phyloP scores from a whole-genome alignment of 192 early-diverging fungal species.

The Coemansia sp. region DNA sequence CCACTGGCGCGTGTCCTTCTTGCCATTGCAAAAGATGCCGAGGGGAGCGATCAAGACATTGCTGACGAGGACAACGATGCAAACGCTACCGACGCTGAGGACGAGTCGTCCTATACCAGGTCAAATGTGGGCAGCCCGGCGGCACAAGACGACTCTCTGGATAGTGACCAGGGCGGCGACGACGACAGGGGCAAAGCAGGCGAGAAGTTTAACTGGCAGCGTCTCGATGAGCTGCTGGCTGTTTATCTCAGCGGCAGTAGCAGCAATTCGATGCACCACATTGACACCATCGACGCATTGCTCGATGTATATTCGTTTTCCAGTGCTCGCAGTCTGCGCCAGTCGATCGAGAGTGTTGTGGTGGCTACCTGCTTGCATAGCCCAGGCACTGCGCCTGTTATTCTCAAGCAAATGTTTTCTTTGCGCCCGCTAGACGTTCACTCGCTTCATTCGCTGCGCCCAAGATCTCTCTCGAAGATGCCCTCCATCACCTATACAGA shows the following conservation, averaged over 20 bases:
- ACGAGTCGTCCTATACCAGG: background rate
- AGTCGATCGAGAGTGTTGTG: constrained; percentile 22
- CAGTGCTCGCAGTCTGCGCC: constrained; percentile 26
- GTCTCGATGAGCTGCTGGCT: constrained; percentile 27
- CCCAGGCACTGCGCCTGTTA: background rate
- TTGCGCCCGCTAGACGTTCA: constrained; percentile 39
- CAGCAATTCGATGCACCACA: background rate
- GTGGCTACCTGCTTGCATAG: constrained; percentile 16
- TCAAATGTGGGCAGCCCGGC: background rate
- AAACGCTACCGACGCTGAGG: background rate
- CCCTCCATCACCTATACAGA: constrained; percentile 4
- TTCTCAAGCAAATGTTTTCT: constrained; percentile 15
- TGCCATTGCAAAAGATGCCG: constrained; percentile 21
- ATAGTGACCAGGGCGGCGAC: background rate
- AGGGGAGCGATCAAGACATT: constrained; percentile 1
- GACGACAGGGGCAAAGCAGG: background rate
- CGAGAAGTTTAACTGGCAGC: constrained; percentile 30
- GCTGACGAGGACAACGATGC: background rate
- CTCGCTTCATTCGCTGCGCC: constrained; percentile 40
- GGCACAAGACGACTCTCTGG: background rate
- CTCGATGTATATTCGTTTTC: constrained; percentile 43
- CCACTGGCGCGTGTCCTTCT: constrained; percentile 44
- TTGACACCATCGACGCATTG: constrained; percentile 38
- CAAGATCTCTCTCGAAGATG: constrained; percentile 9
- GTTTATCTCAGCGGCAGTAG: constrained; percentile 16